Base-by-base conservation (phyloP, 345 rosid species). In the Syzygium grande region DNA sequence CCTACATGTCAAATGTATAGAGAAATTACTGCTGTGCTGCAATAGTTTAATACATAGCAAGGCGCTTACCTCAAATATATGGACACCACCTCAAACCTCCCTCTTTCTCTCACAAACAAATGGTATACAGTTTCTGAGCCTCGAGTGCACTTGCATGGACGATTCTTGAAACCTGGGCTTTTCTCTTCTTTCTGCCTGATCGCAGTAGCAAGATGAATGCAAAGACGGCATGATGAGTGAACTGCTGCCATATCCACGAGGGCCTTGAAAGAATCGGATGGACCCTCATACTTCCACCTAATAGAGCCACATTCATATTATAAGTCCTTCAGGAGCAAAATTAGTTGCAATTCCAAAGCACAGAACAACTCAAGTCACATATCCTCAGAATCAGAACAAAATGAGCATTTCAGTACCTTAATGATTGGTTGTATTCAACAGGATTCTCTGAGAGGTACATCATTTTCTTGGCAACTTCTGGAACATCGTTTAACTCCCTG, bases 271-370 rank as follows among this genome's bases (percentile, higher is more conserved):
- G 97, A 93, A 91, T 96, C 97, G 16, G 96, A 94, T 46, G 99
- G 99, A n/a, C 99, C 98, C 59, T 98, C 95, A 12, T 94, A 93
- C 91, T 98, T 98, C 99, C 99, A 98, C 92, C 99, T 96, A 88
- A 90, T 54, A 30, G 91, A 65, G 52, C 56, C 30, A 65, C 19
- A 84, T 34, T 34, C 46, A 87, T 61, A 43, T 51, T 51, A 79
- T 90, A 51, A 58, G 54, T 41, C 25, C 38, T 59, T 15, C 59
- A 86, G 51, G 25, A 17, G 51, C 41, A 51, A 22, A 17, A 17
- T 9, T 17, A 59, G 63, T 63, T 61, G 34, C 43, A 85, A 58
- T 58, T 86, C 17, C 46, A 86, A 46, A 22, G 63, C 23, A 34
- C 6, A 3, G 86, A 54, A 25, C 14, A 53, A 13, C 29, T 30